Base-by-base conservation (phyloP, 2,329 filamentous ascomycete species). In the Ploettnerulaceae sp. region DNA sequence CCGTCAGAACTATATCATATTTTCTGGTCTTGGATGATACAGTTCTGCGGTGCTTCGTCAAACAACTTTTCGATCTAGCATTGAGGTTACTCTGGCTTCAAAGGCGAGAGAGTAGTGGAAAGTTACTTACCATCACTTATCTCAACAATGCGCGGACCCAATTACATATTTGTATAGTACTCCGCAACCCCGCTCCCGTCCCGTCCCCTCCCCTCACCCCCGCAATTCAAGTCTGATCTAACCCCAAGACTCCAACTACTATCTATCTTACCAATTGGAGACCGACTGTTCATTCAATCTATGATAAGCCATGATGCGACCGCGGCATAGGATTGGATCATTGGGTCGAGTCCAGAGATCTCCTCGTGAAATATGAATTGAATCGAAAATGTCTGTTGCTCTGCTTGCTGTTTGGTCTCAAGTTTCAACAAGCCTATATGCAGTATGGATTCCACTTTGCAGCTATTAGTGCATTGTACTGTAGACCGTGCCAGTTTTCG, bases 401-500 rank as follows among this genome's bases (percentile, higher is more conserved):
- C n/a, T 53, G 51, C 21, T 53, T n/a, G n/a, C n/a, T n/a, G 47
- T 39, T 35, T 53, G 12, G 39, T 50, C 7, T 39, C 38, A 32
- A 51, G n/a, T n/a, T n/a, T n/a, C n/a, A n/a, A n/a, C n/a, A 29
- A 12, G 44, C 44, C 8, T 47, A 51, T n/a, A 47, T 75, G 66
- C 72, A 77, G 54, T 76, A 76, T 57, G 72, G 72, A 2, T 67
- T 76, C 5, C 72, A 76, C 57, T 70, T 66, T 8, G 67, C 69
- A 2, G 67, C 68, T 6, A 64, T 76, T 0, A 69, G 68, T 7
- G 69, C 67, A 2, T n/a, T n/a, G n/a, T n/a, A n/a, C 58, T 73
- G 3, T 67, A 74, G 53, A 71, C 71, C 3, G 74, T 75, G 71
- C 72, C 73, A 40, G 71, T 76, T 0, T 77, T 74, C 54, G 73